These are phyloP conservation scores for Ilyonectria mors-panacis DNA, from an alignment of 2,329 filamentous ascomycete species.

Conservation along the genomic window DNA sequence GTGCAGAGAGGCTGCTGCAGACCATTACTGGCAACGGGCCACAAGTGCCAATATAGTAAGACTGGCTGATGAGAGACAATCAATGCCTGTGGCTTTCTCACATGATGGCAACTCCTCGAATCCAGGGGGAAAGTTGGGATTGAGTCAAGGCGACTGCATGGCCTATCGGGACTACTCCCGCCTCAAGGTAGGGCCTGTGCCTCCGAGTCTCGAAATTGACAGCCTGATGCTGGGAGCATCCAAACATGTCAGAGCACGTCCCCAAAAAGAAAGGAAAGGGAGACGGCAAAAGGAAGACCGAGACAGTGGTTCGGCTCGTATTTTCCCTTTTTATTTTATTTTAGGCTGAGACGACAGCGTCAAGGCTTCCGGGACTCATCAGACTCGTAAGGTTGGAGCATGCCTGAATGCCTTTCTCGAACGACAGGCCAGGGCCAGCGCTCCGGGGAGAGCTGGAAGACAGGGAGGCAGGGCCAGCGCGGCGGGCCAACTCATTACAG, in stretches of 20 bases:
- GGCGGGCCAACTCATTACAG: constrained; percentile 39
- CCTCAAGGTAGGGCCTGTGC: constrained; percentile 31
- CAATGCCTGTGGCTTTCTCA: constrained; percentile 31
- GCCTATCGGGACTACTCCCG: constrained; percentile 47
- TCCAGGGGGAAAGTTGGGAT: constrained; percentile 32
- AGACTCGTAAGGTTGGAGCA: constrained; percentile 33
- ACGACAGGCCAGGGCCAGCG: constrained; percentile 39
- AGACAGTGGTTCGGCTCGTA: constrained; percentile 29
- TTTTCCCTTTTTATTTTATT: constrained; percentile 21
- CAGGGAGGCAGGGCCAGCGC: constrained; percentile 31
- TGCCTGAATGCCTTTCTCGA: constrained; percentile 40
- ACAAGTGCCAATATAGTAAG: constrained; percentile 22
- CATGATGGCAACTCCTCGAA: constrained; percentile 29
- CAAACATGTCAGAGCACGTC: constrained; percentile 35
- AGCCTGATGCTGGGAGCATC: constrained; percentile 4
- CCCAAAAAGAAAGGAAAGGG: constrained; percentile 24
- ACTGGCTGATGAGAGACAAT: constrained; percentile 26
- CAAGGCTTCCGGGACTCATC: constrained; percentile 35
- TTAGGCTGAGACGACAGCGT: constrained; percentile 29
- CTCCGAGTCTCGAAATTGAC: constrained; percentile 33
- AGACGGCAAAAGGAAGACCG: constrained; percentile 33
- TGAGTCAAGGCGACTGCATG: constrained; percentile 16
- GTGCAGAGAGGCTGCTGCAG: constrained; percentile 32
- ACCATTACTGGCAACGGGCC: constrained; percentile 32
- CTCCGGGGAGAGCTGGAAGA: constrained; percentile 35